A percentile compares a stretch with the other conserved stretches of the same genome.
Conservation (phyloP, 2,329 filamentous ascomycete species). For the Xylaria sp. region DNA sequence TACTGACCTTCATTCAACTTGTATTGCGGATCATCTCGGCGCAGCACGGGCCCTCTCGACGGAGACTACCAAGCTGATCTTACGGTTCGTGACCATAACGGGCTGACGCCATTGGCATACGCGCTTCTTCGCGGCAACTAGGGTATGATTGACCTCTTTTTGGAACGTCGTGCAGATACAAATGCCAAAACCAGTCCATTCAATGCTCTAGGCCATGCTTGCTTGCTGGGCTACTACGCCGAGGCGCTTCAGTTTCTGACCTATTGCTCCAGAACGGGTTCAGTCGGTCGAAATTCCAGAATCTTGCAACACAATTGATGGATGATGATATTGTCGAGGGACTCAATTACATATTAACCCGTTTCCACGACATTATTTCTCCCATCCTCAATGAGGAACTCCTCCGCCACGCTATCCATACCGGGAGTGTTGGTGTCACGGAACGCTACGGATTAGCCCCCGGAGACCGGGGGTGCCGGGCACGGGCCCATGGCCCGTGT, state of each 20-base stretch:
- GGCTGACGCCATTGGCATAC: conserved; percentile 37
- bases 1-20: conserved; percentile 44
- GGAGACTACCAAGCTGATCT: conserved; percentile 40
- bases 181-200: conserved; percentile 29
- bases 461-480: no score
- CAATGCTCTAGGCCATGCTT: conserved; percentile 40
- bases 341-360: conserved; percentile 14
- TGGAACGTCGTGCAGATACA: conserved; percentile 38
- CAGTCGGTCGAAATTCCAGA: background rate
- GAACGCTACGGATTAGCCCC: no score
- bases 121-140: conserved; percentile 40
- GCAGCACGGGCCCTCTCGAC: conserved; percentile 33
- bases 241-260: conserved; percentile 39
- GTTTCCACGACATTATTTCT: conserved; percentile 8
- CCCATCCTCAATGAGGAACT: background rate
- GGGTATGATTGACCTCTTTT: conserved; percentile 37
- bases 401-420: conserved; percentile 10
- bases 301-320: background rate
- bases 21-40: conserved; percentile 20
- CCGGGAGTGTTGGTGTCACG: no score
- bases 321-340: background rate
- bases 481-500: no score
- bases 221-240: conserved; percentile 32
- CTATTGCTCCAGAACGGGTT: conserved; percentile 32
- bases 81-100: conserved; percentile 30